A percentile compares a stretch with the other conserved stretches of the same genome.
Evolutionary conservation across 768 basidiomycete genomes (phyloP).

Genomic region (Suillus bovinus): DNA sequence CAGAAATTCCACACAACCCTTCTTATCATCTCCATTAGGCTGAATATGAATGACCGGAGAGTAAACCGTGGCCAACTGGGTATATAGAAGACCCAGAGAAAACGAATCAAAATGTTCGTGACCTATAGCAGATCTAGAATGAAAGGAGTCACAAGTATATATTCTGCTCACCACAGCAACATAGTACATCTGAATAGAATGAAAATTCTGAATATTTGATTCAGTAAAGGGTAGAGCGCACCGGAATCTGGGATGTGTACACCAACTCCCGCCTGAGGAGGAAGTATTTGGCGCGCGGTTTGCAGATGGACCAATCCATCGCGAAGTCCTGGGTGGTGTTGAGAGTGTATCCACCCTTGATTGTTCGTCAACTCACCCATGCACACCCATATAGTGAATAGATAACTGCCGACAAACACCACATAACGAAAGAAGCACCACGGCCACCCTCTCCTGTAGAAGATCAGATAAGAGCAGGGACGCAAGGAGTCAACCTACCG

Average conservation of each 20-base stretch:
- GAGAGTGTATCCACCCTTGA: background rate
- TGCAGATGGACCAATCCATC: slow-evolving; percentile 91
- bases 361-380: slow-evolving; percentile 61
- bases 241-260: slow-evolving; percentile 63
- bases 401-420: slow-evolving; percentile 61
- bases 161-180: slow-evolving; percentile 61
- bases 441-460: slow-evolving; percentile 32
- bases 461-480: background rate
- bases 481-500: slow-evolving; percentile 35
- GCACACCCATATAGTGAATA: slow-evolving; percentile 70
- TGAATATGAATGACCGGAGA: slow-evolving; percentile 66
- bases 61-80: slow-evolving; percentile 50
- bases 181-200: slow-evolving; percentile 62
- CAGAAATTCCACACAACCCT: slow-evolving; percentile 94
- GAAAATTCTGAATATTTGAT: background rate
- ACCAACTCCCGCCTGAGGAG: slow-evolving; percentile 75
- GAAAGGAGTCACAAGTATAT: background rate
- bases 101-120: slow-evolving; percentile 73
- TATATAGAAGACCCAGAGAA: slow-evolving; percentile 81
- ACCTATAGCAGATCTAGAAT: slow-evolving; percentile 42
- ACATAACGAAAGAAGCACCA: slow-evolving; percentile 61
- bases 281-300: slow-evolving; percentile 51
- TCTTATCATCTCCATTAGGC: slow-evolving; percentile 72
- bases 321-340: slow-evolving; percentile 62
- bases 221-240: slow-evolving; percentile 32